A percentile compares a stretch with the other conserved stretches of the same genome.
Conservation (phyloP, 495 filamentous ascomycete genomes). For the Rostrohypoxylon terebratum region DNA sequence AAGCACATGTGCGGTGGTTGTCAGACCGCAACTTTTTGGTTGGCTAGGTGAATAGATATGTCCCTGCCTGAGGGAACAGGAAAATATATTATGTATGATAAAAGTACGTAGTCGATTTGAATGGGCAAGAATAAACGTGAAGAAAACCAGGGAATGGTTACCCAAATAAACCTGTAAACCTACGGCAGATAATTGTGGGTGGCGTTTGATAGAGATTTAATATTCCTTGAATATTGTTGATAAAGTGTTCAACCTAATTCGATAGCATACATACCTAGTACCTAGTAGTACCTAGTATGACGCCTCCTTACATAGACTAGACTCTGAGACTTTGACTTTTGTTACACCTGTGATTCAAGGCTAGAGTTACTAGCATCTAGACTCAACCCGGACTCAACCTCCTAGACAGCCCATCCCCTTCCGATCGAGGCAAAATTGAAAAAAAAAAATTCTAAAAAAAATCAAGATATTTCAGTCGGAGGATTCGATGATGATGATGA, state of each 20-base stretch:
- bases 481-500: too few species aligned
- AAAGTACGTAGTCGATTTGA: neutral
- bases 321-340: neutral
- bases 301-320: constrained; percentile 12
- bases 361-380: constrained; percentile 5
- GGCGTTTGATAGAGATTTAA: neutral
- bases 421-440: constrained; percentile 19
- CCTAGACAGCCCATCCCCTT: neutral
- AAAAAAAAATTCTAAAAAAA: neutral
- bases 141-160: neutral
- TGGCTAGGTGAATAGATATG: constrained; percentile 3
- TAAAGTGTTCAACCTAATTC: neutral
- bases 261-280: too few species aligned
- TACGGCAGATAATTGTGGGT: neutral
- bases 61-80: constrained; percentile 5
- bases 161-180: neutral
- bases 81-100: constrained; percentile 10
- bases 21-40: constrained; percentile 26
- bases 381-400: constrained; percentile 12
- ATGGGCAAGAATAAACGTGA: neutral
- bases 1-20: neutral
- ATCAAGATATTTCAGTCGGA: neutral
- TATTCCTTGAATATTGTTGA: neutral
- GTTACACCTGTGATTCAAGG: constrained; percentile 23
- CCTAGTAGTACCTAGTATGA: too few species aligned